phyloP scores from a whole-genome alignment of 148 eudicot species.

The Rhododendron simsii region DNA sequence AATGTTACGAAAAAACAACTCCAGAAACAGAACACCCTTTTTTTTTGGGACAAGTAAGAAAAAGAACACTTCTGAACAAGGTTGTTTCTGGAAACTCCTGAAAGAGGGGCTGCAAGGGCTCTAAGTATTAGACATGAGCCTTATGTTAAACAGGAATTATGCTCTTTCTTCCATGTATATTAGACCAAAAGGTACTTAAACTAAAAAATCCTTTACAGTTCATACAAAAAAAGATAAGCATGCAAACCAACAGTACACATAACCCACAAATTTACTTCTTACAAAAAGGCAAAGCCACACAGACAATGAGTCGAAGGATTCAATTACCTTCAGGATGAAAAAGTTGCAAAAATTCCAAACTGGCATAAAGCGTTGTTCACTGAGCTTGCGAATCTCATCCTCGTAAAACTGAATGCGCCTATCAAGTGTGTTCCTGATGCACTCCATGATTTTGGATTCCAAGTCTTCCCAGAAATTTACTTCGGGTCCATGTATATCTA shows the following conservation, averaged over 20 bases:
- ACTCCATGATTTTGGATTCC: constrained; percentile 82
- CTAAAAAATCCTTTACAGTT: neutral
- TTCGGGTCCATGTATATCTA: constrained; percentile 79
- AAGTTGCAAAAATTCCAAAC: constrained; percentile 95
- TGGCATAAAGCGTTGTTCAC: constrained; percentile 93
- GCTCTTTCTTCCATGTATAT: neutral
- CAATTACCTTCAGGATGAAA: constrained; percentile 81
- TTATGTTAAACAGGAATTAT: neutral
- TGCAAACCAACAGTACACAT: constrained; percentile 2
- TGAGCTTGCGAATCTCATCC: constrained; percentile 95
- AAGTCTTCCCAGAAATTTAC: constrained; percentile 86
- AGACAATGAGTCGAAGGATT: neutral
- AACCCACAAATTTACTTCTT: neutral
- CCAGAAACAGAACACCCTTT: neutral
- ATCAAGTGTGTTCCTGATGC: constrained; percentile 80
- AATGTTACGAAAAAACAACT: constrained; percentile 1
- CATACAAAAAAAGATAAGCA: neutral
- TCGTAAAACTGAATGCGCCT: constrained; percentile 88
- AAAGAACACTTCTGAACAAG: constrained; percentile 4
- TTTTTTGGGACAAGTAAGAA: neutral
- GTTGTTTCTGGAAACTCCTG: neutral
- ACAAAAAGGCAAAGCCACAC: constrained; percentile 7
- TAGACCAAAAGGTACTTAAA: neutral
- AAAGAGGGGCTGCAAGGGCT: neutral
- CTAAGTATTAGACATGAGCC: neutral